Percentiles rank a stretch among this genome's conserved stretches.
Conservation (phyloP, 2,329 filamentous ascomycete genomes). For the Cercospora sp. region DNA sequence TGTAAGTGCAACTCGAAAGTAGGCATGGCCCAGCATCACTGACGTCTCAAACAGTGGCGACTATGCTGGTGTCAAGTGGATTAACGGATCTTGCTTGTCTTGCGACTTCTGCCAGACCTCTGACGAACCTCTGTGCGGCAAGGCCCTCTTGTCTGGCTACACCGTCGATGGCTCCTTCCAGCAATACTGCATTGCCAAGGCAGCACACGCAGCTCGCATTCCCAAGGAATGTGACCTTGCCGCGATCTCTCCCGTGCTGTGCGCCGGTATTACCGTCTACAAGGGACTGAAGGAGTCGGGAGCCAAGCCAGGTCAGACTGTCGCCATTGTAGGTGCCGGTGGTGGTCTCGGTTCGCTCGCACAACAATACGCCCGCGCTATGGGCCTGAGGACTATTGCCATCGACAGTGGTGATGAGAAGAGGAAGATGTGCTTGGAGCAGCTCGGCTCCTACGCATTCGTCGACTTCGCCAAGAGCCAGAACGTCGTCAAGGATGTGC, state of each 20-base stretch:
- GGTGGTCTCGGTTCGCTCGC: constrained; percentile 79
- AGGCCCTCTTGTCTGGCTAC: constrained; percentile 79
- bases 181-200: constrained; percentile 86
- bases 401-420: constrained; percentile 86
- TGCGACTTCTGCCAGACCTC: constrained; percentile 78
- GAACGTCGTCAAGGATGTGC: constrained; percentile 81
- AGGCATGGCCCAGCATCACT: not conserved
- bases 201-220: constrained; percentile 78
- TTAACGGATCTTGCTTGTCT: constrained; percentile 80
- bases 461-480: constrained; percentile 77
- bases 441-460: constrained; percentile 70
- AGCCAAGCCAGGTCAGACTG: constrained; percentile 69
- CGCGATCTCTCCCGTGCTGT: constrained; percentile 75
- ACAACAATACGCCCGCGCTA: constrained; percentile 84
- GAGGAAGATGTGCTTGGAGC: constrained; percentile 61
- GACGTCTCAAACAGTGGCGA: constrained; percentile 57
- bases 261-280: constrained; percentile 79
- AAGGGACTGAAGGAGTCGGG: constrained; percentile 86
- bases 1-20: constrained; percentile 42
- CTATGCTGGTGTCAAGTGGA: constrained; percentile 84
- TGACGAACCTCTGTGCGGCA: constrained; percentile 81
- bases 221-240: constrained; percentile 75
- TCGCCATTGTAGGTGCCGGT: constrained; percentile 84
- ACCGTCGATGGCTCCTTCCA: constrained; percentile 93
- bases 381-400: constrained; percentile 78